Base-by-base conservation (phyloP, 1,284 basidiomycete genomes). In the Anthracocystis panici-leucophaei region DNA sequence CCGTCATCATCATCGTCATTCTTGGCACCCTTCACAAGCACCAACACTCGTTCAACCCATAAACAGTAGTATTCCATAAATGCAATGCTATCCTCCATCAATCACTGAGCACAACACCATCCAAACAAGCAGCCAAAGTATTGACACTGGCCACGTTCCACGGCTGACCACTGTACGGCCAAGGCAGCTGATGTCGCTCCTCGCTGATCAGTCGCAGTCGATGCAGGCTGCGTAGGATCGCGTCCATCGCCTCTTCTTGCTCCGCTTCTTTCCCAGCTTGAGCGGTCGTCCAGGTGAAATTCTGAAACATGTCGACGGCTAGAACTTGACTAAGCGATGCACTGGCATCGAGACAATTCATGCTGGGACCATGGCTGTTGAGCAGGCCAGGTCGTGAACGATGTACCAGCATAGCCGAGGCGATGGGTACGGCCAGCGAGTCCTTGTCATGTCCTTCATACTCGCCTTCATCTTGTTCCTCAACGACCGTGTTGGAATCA, bases 101-200 rank as follows among this genome's bases (percentile, higher is more conserved):
- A 25, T 71, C 68, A 0, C 27, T 35, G 2, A 71, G 33, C 3
- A 50, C n/a, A 0, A 58, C 48, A 0, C 49, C 51, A 0, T 33
- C 57, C 40, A 75, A 21, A 33, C 40, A 61, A 6, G 23, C 23
- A 14, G 33, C 40, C 10, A 75, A 29, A n/a, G 57, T 68, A 11
- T 60, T 57, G 11, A 68, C 65, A 29, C 51, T 61, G 0, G 51
- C 74, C 21, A 65, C 49, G 14, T 38, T n/a, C 74, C 74, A 76
- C 0, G 74, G 68, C 18, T 65, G 54, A 1, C 46, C 53, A 8
- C 14, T 53, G 33, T 49, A 63, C 4, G 65, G 61, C 27, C 23
- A 14, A 1, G 57, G 42, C 31, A 76, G 25, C 33, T 68, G 61
- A 20, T 68, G 62, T 35, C 74, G 29, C 23, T 68, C 65, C 27